phyloP scores from a whole-genome alignment of 2,329 filamentous ascomycete species.

The Parascedosporium putredinis region DNA sequence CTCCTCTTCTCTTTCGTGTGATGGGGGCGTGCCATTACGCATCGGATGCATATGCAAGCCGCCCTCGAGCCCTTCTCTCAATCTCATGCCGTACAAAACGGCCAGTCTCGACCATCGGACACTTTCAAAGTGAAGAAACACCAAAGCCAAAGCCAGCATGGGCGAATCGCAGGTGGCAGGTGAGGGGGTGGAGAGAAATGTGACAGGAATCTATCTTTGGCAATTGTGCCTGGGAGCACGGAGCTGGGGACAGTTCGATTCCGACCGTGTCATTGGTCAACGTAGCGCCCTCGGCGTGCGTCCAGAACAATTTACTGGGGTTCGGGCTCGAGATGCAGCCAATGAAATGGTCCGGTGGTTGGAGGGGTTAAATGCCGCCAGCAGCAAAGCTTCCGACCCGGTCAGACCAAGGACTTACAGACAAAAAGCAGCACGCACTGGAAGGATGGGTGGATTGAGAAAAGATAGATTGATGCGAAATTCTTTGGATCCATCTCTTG shows the following conservation, averaged over 20 bases:
- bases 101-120: not conserved
- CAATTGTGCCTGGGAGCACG: not conserved
- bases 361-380: not conserved
- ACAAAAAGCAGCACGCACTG: too few relatives aligned
- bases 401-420: not conserved
- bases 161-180: conserved; percentile 4
- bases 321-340: conserved; percentile 1
- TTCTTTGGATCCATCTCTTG: too few relatives aligned
- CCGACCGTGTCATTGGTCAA: conserved; percentile 2
- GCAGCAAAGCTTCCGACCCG: not conserved
- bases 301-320: too few relatives aligned
- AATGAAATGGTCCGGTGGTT: not conserved
- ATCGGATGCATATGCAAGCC: not conserved
- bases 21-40: conserved; percentile 1
- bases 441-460: too few relatives aligned
- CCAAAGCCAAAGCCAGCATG: not conserved
- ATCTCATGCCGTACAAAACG: not conserved
- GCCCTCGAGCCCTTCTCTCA: conserved; percentile 2
- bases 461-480: too few relatives aligned
- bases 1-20: not conserved
- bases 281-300: conserved; percentile 1
- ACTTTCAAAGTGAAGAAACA: conserved; percentile 1
- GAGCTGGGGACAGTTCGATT: too few relatives aligned
- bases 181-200: not conserved
- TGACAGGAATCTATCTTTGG: conserved; percentile 7